Conservation (phyloP, 2,329 filamentous ascomycete species). For the Celoporthe dispersa region DNA sequence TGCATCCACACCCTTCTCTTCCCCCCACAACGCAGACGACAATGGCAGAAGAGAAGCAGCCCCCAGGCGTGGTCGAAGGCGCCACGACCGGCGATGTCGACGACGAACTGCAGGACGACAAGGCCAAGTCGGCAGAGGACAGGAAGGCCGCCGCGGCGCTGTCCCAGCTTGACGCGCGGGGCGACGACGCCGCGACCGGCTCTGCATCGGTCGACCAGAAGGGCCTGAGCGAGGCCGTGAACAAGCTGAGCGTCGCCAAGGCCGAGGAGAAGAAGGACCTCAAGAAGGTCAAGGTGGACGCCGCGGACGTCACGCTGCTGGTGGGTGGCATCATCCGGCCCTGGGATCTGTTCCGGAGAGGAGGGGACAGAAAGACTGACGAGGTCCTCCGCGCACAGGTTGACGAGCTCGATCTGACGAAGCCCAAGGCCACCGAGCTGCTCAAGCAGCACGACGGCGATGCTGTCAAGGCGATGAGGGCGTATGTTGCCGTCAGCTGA, state of each 20-base stretch:
- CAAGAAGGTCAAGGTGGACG: constrained; percentile 74
- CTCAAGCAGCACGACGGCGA: constrained; percentile 74
- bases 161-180: constrained; percentile 65
- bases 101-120: constrained; percentile 52
- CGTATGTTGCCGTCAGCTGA: constrained; percentile 47
- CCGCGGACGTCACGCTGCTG: constrained; percentile 70
- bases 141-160: constrained; percentile 77
- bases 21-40: constrained; percentile 20
- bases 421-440: constrained; percentile 74
- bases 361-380: neutral
- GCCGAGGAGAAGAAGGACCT: constrained; percentile 49
- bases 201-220: constrained; percentile 68
- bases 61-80: constrained; percentile 61
- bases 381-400: constrained; percentile 48
- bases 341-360: neutral
- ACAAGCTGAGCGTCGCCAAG: constrained; percentile 54
- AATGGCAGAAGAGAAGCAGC: constrained; percentile 68
- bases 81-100: constrained; percentile 62
- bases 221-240: constrained; percentile 74
- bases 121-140: constrained; percentile 72
- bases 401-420: constrained; percentile 73
- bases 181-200: constrained; percentile 48
- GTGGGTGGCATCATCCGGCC: constrained; percentile 48
- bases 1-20: constrained; percentile 7
- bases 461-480: constrained; percentile 67